Evolutionary conservation across 768 basidiomycete genomes (phyloP), one percentile per base, ranked within the genome.

Genomic region (Steccherinum ochraceum): DNA sequence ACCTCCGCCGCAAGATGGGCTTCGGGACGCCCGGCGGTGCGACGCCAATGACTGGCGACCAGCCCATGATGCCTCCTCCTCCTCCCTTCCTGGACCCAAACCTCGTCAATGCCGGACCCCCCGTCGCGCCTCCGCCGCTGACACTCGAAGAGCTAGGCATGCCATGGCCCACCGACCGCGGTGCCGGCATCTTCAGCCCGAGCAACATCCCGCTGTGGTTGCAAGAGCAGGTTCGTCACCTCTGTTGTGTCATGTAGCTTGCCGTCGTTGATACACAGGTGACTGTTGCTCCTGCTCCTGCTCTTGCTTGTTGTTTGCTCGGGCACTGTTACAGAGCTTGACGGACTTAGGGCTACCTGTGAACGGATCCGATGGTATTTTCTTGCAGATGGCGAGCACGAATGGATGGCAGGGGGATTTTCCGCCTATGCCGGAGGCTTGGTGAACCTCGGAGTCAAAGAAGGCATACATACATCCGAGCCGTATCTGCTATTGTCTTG

Each of bases 331-430:
- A 45, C 68, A 95, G 89, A 93, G 82, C 62, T 69, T 94, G 56
- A 82, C 84, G 13, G 93, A 97, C 66, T 81, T 97, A 12, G 91
- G 93, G 13, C 71, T 96, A 48, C 93, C 93, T n/a, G 74, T 83
- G 30, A 93, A 93, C 58, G 93, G 93, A 41, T 88, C 86, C 3
- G 93, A 97, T 58, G 89, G 86, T 12, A 86, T 95, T 48, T 94
- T 97, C 70, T 67, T 94, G 56, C 82, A 86, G 57, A 77, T 87
- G 70, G 75, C 75, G 41, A 81, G 79, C 47, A 64, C 77, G 39
- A 85, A 81, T 53, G 87, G 88, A 13, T 91, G 89, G 89, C 77
- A 76, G 18, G 80, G 81, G 46, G 86, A 89, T 61, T 85, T 87
- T 61, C 72, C 78, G 5, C 74, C 82, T 40, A 83, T 85, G 79